Evolutionary conservation across 2,329 filamentous ascomycete genomes (phyloP), one percentile per base, ranked within the genome.

Genomic region (Calonectria henricotiae): DNA sequence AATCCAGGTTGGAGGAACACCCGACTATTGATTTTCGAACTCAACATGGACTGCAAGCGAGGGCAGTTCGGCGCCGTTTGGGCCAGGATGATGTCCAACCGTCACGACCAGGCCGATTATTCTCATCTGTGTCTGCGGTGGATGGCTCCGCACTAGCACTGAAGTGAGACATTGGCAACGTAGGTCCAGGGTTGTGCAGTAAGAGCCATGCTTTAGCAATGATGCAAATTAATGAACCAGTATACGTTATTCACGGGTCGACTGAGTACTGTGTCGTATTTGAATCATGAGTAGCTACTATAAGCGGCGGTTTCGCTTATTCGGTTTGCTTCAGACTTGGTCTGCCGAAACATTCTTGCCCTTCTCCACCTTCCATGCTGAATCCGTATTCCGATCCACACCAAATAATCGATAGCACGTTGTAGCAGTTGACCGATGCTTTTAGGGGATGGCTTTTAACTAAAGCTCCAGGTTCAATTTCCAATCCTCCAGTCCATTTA

Each of bases 381-480:
- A 32, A 43, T 61, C 55, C 55, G 55, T 32, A 61, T 61, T 61
- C 55, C 55, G 54, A 41, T 25, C 35, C 5, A 54, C 25, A 20
- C 32, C 30, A 37, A 20, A 5, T 44, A 5, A 44, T 7, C 41
- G 13, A 44, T 20, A 13, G 41, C 41, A 44, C 13, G 41, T 7
- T 5, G 9, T 9, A 35, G 6, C 13, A 13, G 15, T 44, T 44
- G 2, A 44, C 6, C 13, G 1, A 35, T 35, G 32, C 9, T 9
- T 35, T 35, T 35, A 6, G 5, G 9, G 32, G 5, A 35, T 35
- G 5, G 32, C 32, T 9, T 35, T 9, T 5, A n/a, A 30, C 30
- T 23, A 49, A 20, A 20, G 20, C 20, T 20, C 20, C 20, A 20
- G 20, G 20, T 20, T 20, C 20, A 20, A 20, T 20, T 20, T 20